Evolutionary conservation across 768 basidiomycete genomes (phyloP), one percentile per base, ranked within the genome.

Genomic region (Suillus subalutaceus): DNA sequence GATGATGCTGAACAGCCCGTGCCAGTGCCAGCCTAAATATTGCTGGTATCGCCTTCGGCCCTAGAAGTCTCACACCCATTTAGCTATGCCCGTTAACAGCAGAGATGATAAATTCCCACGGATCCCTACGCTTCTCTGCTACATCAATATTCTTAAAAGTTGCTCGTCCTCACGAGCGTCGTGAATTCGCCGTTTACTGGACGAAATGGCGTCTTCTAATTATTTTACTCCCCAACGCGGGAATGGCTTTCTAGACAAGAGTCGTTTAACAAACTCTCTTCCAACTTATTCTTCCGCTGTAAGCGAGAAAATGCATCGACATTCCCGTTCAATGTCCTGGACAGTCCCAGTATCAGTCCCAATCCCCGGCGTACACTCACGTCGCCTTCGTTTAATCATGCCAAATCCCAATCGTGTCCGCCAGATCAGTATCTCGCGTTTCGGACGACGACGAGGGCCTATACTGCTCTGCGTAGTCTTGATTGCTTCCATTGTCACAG

Each of bases 351-450:
- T 91, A 55, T 84, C 84, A 46, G 68, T 92, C 50, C 83, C 86
- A 57, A 82, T 92, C 61, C 89, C 90, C 15, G 85, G 87, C 64
- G 74, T 88, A 16, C 84, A 78, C 65, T 80, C 83, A 20, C 88
- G 87, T 66, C 79, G 83, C 48, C 72, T 90, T 18, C 86, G 86
- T 18, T 69, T 93, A 59, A 81, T 83, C 71, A 69, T 90, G 62
- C 87, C 86, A 66, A 90, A 92, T 73, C 82, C 88, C 26, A 76
- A 80, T 23, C 85, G 86, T 69, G 72, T 92, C 65, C 86, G 90
- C 76, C 84, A 86, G 57, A 81, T 83, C 70, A 82, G 80, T 66
- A 76, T 86, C 63, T 75, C 83, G 61, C 87, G 86, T 59, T 86
- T 90, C 71, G 88, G 88, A 40, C 82, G 87, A 53, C 80, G 83